phyloP scores from a whole-genome alignment of 306 rosid species.

The Medicago ruthenica region DNA sequence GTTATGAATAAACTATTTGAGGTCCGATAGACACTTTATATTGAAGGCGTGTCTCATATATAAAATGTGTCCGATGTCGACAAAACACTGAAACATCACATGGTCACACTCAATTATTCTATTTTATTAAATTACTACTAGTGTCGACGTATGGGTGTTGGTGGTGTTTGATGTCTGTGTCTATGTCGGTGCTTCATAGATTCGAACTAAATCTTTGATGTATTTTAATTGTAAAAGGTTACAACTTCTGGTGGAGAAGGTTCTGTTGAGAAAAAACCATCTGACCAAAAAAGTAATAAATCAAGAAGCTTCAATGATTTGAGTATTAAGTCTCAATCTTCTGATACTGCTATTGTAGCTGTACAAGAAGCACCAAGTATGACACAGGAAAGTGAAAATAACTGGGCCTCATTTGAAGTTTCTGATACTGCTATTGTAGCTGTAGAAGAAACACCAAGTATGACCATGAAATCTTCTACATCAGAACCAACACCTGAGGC shows the following conservation, averaged over 20 bases:
- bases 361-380: constrained; percentile 45
- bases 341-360: constrained; percentile 35
- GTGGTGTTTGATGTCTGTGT: not conserved
- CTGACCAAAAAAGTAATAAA: constrained; percentile 34
- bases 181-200: not conserved
- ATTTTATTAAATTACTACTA: not conserved
- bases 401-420: constrained; percentile 59
- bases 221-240: constrained; percentile 43
- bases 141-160: not conserved
- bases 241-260: constrained; percentile 38
- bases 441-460: constrained; percentile 19
- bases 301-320: constrained; percentile 54
- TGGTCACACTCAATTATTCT: not conserved
- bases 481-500: constrained; percentile 43
- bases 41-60: not conserved
- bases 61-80: not conserved
- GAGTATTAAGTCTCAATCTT: constrained; percentile 43
- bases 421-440: constrained; percentile 7
- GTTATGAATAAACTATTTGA: not conserved
- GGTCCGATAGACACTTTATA: not conserved
- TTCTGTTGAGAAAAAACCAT: constrained; percentile 40
- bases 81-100: not conserved
- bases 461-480: constrained; percentile 36
- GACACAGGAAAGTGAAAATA: constrained; percentile 46
- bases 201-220: constrained; percentile 26